A percentile compares a stretch with the other conserved stretches of the same genome.
These are phyloP conservation scores for Xanthoparmelia taractica DNA, from an alignment of 495 filamentous ascomycete genomes.

Conservation along the genomic window DNA sequence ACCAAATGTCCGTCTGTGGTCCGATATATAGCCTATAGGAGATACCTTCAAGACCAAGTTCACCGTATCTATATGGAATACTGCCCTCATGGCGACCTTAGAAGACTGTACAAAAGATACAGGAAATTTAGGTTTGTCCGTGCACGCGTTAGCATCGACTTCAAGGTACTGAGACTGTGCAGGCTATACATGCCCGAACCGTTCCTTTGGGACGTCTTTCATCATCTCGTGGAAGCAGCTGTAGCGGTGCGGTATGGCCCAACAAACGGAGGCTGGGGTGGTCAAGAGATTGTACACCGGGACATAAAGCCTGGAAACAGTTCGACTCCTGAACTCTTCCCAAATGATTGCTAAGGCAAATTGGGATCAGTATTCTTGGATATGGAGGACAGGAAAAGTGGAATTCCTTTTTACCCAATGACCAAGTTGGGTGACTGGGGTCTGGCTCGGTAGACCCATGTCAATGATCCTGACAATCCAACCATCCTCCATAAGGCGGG, in stretches of 20 bases:
- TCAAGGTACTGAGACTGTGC: neutral
- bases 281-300: slow-evolving; percentile 15
- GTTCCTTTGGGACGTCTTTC: slow-evolving; percentile 20
- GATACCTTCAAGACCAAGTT: slow-evolving; percentile 7
- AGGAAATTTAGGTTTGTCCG: slow-evolving; percentile 4
- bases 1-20: slow-evolving; percentile 2
- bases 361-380: slow-evolving; percentile 9
- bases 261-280: neutral
- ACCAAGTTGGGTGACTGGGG: slow-evolving; percentile 18
- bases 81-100: slow-evolving; percentile 17
- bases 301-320: slow-evolving; percentile 22
- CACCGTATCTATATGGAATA: slow-evolving; percentile 23
- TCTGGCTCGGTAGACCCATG: neutral
- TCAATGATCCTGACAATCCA: slow-evolving; percentile 11
- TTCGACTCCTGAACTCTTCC: neutral
- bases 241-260: slow-evolving; percentile 11
- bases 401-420: slow-evolving; percentile 14
- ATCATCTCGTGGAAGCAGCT: slow-evolving; percentile 14
- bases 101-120: slow-evolving; percentile 11
- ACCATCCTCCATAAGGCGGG: neutral
- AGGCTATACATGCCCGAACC: slow-evolving; percentile 17
- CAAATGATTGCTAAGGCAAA: neutral
- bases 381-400: neutral
- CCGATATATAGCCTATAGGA: slow-evolving; percentile 7
- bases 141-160: neutral